phyloP scores from a whole-genome alignment of 2,329 filamentous ascomycete genomes.

The Pseudogymnoascus sp. region DNA sequence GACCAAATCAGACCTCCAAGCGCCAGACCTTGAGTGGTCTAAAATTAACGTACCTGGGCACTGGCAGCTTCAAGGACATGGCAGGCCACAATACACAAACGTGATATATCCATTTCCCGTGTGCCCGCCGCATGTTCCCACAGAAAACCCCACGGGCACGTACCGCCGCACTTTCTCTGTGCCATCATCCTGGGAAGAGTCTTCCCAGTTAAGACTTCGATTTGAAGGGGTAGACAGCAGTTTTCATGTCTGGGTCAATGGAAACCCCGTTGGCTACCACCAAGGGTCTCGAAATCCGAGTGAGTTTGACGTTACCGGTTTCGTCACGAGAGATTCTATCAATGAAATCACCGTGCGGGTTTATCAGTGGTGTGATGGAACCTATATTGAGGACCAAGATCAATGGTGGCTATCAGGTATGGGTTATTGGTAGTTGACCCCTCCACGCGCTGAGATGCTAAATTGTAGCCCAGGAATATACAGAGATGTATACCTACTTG shows the following conservation, averaged over 20 bases:
- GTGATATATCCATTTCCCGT: slow-evolving; percentile 59
- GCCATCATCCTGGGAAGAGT: slow-evolving; percentile 40
- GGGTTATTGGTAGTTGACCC: slow-evolving; percentile 14
- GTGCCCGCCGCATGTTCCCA: slow-evolving; percentile 54
- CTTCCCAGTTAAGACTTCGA: slow-evolving; percentile 50
- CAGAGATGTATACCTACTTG: slow-evolving; percentile 56
- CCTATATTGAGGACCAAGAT: slow-evolving; percentile 63
- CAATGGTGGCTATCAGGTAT: slow-evolving; percentile 60
- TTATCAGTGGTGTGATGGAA: slow-evolving; percentile 63
- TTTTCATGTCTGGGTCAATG: slow-evolving; percentile 64
- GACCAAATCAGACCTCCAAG: slow-evolving; percentile 1
- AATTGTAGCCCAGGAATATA: slow-evolving; percentile 45
- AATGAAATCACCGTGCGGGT: slow-evolving; percentile 59
- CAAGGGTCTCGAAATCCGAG: slow-evolving; percentile 62
- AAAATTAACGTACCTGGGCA: slow-evolving; percentile 51
- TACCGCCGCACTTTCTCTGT: slow-evolving; percentile 52
- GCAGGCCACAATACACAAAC: slow-evolving; percentile 62
- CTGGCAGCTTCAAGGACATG: slow-evolving; percentile 65
- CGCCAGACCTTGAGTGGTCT: slow-evolving; percentile 2
- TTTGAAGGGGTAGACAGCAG: slow-evolving; percentile 69
- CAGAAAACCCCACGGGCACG: slow-evolving; percentile 57
- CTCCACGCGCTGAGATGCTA: background rate
- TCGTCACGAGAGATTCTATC: slow-evolving; percentile 37
- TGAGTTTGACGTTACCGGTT: slow-evolving; percentile 59
- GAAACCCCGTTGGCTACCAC: slow-evolving; percentile 55